phyloP scores from a whole-genome alignment of 2,329 filamentous ascomycete species.

The Fusarium napiforme region DNA sequence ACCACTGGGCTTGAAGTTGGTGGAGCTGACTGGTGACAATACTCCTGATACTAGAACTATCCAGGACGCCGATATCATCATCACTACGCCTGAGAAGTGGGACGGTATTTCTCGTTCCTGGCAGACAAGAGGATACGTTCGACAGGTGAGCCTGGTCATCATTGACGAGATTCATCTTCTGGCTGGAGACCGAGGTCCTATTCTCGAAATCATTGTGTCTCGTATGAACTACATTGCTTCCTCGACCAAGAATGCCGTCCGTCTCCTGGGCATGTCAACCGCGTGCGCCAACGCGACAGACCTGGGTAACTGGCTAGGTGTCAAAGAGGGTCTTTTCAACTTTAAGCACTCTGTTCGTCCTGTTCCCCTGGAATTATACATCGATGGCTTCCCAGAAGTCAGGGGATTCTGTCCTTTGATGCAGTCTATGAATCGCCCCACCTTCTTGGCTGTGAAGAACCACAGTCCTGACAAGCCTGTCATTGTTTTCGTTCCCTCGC shows the following conservation, averaged over 20 bases:
- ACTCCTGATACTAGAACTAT: slow-evolving; percentile 97
- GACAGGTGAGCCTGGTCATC: slow-evolving; percentile 93
- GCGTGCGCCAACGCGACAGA: slow-evolving; percentile 96
- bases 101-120: slow-evolving; percentile 99
- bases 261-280: slow-evolving; percentile 98
- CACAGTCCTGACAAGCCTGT: slow-evolving; percentile 97
- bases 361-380: slow-evolving; percentile 94
- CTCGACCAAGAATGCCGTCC: slow-evolving; percentile 87
- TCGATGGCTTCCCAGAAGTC: slow-evolving; percentile 95
- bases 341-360: slow-evolving; percentile 97
- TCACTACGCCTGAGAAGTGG: slow-evolving; percentile 99
- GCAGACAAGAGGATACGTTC: slow-evolving; percentile 96
- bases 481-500: slow-evolving; percentile 97
- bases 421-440: slow-evolving; percentile 99
- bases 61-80: slow-evolving; percentile 94
- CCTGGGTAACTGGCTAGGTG: slow-evolving; percentile 94
- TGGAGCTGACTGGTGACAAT: slow-evolving; percentile 96
- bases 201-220: slow-evolving; percentile 94
- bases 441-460: slow-evolving; percentile 94
- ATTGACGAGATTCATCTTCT: slow-evolving; percentile 98
- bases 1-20: slow-evolving; percentile 87
- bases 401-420: slow-evolving; percentile 96
- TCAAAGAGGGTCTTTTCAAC: slow-evolving; percentile 96
- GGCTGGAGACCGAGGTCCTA: slow-evolving; percentile 95
- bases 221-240: slow-evolving; percentile 99